phyloP scores from a whole-genome alignment of 306 rosid species.

The Cotoneaster glaucophyllus region DNA sequence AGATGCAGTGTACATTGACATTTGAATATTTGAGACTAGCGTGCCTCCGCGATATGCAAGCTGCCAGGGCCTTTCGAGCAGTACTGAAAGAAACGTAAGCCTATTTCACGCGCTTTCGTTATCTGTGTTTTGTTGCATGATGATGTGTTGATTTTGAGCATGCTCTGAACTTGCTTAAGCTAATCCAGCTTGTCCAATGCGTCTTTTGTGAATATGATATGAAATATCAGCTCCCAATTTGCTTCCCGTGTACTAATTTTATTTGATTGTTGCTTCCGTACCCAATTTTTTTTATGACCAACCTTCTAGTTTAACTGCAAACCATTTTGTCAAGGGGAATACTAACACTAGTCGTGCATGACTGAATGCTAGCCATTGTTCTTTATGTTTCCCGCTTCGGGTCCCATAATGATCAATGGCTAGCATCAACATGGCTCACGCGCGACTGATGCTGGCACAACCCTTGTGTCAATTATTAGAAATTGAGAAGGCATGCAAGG shows the following conservation, averaged over 20 bases:
- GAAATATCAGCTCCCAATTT: background rate
- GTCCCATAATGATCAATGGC: too few species aligned
- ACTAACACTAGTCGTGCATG: too few species aligned
- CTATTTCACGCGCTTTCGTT: background rate
- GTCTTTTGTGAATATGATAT: background rate
- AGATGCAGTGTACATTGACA: background rate
- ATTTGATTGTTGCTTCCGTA: background rate
- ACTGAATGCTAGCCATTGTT: too few species aligned
- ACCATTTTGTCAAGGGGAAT: background rate
- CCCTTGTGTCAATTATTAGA: background rate
- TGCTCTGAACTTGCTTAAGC: constrained; percentile 7
- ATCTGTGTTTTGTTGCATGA: background rate
- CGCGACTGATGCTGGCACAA: too few species aligned
- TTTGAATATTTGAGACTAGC: background rate
- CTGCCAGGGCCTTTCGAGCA: background rate
- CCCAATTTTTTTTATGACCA: background rate
- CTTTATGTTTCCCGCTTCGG: too few species aligned
- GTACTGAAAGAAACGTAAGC: background rate
- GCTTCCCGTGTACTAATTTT: background rate
- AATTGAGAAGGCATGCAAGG: background rate
- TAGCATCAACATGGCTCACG: too few species aligned
- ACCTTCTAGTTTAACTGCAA: background rate
- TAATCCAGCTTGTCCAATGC: background rate
- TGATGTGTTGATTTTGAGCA: background rate
- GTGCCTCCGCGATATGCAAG: background rate